phyloP scores from a whole-genome alignment of 805 yeast species.

The Wickerhamiella sergipiensis region DNA sequence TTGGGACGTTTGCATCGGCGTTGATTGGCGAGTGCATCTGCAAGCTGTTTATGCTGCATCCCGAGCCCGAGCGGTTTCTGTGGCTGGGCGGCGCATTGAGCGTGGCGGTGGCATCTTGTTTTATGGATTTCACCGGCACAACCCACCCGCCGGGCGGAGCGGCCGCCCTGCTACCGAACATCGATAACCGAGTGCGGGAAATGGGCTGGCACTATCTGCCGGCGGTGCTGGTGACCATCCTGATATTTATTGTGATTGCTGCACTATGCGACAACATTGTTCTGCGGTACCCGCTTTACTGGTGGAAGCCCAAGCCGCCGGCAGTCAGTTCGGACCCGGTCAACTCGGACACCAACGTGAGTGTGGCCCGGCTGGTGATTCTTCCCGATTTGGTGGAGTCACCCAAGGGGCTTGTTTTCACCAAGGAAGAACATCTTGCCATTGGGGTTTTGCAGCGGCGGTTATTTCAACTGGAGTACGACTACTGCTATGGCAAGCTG shows the following conservation, averaged over 20 bases:
- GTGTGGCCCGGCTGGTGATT: not conserved
- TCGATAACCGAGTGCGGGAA: slow-evolving; percentile 31
- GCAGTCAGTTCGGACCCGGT: not conserved
- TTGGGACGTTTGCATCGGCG: slow-evolving; percentile 43
- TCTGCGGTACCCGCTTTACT: slow-evolving; percentile 40
- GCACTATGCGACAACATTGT: slow-evolving; percentile 40
- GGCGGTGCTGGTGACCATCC: slow-evolving; percentile 35
- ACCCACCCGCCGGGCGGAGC: slow-evolving; percentile 69
- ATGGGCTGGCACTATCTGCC: slow-evolving; percentile 61
- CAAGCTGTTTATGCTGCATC: slow-evolving; percentile 38
- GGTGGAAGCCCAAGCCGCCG: slow-evolving; percentile 24
- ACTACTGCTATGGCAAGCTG: not conserved
- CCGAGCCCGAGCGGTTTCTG: slow-evolving; percentile 32
- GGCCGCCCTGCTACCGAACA: slow-evolving; percentile 43
- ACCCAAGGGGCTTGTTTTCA: not conserved
- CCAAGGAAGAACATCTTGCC: not conserved
- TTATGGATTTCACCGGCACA: slow-evolving; percentile 40
- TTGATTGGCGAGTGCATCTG: slow-evolving; percentile 40
- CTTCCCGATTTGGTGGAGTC: not conserved
- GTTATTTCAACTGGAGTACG: not conserved
- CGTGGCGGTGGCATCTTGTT: slow-evolving; percentile 40
- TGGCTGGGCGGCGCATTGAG: slow-evolving; percentile 48
- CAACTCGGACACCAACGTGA: not conserved
- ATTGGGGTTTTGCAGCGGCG: not conserved
- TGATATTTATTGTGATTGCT: slow-evolving; percentile 37